Evolutionary conservation across 257 asterid species (phyloP).

Genomic region (Solanum microdontum): DNA sequence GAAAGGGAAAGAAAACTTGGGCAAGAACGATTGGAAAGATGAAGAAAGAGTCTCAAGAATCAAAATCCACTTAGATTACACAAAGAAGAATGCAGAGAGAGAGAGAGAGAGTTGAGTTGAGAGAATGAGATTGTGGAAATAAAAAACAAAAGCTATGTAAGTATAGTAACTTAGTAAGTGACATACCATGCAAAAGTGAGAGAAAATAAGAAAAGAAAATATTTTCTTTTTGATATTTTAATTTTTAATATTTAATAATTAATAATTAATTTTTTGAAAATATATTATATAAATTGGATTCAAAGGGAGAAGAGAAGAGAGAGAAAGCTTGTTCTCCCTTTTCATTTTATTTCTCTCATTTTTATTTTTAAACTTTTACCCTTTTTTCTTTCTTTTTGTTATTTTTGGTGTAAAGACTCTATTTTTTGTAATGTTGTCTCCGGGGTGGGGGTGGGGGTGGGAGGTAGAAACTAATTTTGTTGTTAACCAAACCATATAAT

Average conservation of each 20-base stretch:
- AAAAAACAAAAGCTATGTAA: not conserved
- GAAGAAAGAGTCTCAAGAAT: not conserved
- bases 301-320: not conserved
- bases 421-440: not conserved
- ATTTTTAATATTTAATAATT: not conserved
- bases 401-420: not conserved
- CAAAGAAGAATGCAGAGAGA: not conserved
- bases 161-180: not conserved
- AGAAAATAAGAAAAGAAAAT: not conserved
- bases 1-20: not conserved
- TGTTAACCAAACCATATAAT: not conserved
- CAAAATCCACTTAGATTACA: not conserved
- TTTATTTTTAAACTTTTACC: not conserved
- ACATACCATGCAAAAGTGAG: conserved; percentile 14
- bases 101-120: not conserved
- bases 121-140: not conserved
- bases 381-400: not conserved
- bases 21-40: not conserved
- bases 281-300: not conserved
- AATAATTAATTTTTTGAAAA: not conserved
- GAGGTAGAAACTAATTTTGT: not conserved
- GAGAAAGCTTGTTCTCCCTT: not conserved
- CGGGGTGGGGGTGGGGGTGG: not conserved
- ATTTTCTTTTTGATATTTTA: not conserved
- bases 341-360: not conserved